phyloP scores from a whole-genome alignment of 208 protist species.

The Crithidia acanthocephali region DNA sequence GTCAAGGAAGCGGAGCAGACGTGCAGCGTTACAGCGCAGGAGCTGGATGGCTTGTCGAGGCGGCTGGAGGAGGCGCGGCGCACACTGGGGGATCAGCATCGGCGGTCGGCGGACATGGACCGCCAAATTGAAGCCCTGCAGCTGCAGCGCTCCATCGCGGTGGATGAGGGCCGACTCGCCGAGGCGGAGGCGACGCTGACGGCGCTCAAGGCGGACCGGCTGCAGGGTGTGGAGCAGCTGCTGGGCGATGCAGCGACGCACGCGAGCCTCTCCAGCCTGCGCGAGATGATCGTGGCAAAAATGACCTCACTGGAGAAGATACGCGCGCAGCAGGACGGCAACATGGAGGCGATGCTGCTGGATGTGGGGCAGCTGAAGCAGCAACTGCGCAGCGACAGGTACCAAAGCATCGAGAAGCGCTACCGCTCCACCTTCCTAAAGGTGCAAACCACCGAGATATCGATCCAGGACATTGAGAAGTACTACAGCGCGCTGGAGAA shows the following conservation, averaged over 20 bases:
- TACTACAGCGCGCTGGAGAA: constrained; percentile 93
- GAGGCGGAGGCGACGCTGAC: constrained; percentile 43
- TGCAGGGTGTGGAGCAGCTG: constrained; percentile 49
- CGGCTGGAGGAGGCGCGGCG: constrained; percentile 42
- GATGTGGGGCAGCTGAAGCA: constrained; percentile 60
- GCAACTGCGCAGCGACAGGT: constrained; percentile 78
- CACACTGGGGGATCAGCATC: constrained; percentile 53
- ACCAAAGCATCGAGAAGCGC: constrained; percentile 84
- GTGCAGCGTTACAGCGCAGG: constrained; percentile 14
- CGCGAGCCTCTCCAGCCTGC: constrained; percentile 54
- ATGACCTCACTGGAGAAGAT: constrained; percentile 63
- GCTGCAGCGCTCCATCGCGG: constrained; percentile 38
- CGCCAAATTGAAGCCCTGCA: constrained; percentile 50
- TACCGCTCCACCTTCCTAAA: constrained; percentile 91
- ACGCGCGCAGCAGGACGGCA: constrained; percentile 78
- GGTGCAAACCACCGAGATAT: constrained; percentile 87
- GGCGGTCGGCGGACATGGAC: constrained; percentile 41
- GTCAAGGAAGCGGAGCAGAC: constrained; percentile 28
- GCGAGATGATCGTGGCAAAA: constrained; percentile 74
- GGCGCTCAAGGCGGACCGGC: constrained; percentile 45
- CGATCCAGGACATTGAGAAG: constrained; percentile 90
- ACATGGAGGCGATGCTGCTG: constrained; percentile 77
- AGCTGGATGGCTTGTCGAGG: constrained; percentile 32
- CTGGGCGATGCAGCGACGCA: constrained; percentile 58
- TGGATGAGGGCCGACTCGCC: constrained; percentile 55